Evolutionary conservation across 176 grass and related monocot genomes (phyloP).

Genomic region (Paspalum notatum): DNA sequence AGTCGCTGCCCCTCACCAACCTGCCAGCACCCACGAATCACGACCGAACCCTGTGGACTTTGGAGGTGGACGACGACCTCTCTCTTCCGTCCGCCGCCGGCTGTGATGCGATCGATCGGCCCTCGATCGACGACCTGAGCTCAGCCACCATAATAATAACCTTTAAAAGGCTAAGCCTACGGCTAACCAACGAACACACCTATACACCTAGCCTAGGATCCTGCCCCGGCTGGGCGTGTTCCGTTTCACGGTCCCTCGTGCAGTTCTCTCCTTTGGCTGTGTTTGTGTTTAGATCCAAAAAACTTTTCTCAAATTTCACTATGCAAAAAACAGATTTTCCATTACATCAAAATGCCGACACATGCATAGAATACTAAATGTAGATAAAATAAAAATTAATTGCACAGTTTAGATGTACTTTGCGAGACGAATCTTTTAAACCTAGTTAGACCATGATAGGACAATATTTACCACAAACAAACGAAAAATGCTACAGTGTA

Average conservation of each 20-base stretch:
- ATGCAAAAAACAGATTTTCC: too few relatives aligned
- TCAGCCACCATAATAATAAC: not conserved
- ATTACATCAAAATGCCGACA: too few relatives aligned
- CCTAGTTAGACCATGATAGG: too few relatives aligned
- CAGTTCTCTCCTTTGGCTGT: not conserved
- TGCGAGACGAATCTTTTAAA: too few relatives aligned
- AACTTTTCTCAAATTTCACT: too few relatives aligned
- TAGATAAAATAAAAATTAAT: too few relatives aligned
- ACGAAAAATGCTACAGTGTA: too few relatives aligned
- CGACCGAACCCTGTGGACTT: not conserved
- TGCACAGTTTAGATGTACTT: too few relatives aligned
- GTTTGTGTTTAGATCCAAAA: too few relatives aligned
- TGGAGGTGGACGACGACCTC: slow-evolving; percentile 7
- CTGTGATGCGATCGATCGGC: not conserved
- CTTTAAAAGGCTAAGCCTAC: not conserved
- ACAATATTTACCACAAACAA: too few relatives aligned
- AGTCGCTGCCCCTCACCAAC: slow-evolving; percentile 16
- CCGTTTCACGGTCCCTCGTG: not conserved
- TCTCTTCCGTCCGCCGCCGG: too few relatives aligned
- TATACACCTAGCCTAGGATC: slow-evolving; percentile 18
- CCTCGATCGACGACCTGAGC: not conserved
- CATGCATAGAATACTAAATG: too few relatives aligned
- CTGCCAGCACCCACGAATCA: not conserved
- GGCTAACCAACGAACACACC: not conserved
- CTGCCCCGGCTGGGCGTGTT: not conserved